Evolutionary conservation across 495 filamentous ascomycete genomes (phyloP).

Genomic region (Daldinia vernicosa): DNA sequence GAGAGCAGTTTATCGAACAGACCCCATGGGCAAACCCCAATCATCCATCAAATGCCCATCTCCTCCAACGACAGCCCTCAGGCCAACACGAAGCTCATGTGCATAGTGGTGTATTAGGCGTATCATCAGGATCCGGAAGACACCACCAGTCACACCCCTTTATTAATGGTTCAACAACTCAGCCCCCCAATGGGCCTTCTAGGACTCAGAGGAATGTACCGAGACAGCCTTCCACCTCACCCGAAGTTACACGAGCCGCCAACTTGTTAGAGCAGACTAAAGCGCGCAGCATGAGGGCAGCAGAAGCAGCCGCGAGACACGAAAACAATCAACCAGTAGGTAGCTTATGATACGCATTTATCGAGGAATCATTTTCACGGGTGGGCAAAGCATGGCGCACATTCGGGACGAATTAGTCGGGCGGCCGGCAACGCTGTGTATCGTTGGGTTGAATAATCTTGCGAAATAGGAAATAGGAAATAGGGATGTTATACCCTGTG

Average conservation of each 20-base stretch:
- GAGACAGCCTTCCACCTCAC: conserved; percentile 42
- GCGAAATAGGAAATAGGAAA: conserved; percentile 39
- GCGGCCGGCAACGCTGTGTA: not conserved
- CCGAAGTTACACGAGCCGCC: conserved; percentile 46
- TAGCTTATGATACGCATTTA: conserved; percentile 24
- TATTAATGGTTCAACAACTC: conserved; percentile 40
- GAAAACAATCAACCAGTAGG: conserved; percentile 35
- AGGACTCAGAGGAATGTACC: conserved; percentile 35
- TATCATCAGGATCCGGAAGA: conserved; percentile 44
- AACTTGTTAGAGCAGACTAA: conserved; percentile 45
- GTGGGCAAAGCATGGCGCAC: conserved; percentile 17
- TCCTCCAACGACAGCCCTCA: conserved; percentile 53
- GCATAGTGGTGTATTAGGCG: conserved; percentile 31
- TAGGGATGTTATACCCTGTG: conserved; percentile 45
- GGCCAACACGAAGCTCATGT: conserved; percentile 44
- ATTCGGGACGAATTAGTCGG: not conserved
- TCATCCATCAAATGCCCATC: conserved; percentile 72
- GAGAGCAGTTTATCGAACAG: conserved; percentile 82
- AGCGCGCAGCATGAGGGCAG: conserved; percentile 39
- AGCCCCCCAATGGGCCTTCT: conserved; percentile 38
- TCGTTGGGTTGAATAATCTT: conserved; percentile 33
- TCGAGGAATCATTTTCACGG: conserved; percentile 12
- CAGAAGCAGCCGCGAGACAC: conserved; percentile 27
- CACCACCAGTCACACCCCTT: conserved; percentile 47
- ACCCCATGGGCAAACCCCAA: conserved; percentile 90